Base-by-base conservation (phyloP, 306 rosid species). In the Casuarina equisetifolia region DNA sequence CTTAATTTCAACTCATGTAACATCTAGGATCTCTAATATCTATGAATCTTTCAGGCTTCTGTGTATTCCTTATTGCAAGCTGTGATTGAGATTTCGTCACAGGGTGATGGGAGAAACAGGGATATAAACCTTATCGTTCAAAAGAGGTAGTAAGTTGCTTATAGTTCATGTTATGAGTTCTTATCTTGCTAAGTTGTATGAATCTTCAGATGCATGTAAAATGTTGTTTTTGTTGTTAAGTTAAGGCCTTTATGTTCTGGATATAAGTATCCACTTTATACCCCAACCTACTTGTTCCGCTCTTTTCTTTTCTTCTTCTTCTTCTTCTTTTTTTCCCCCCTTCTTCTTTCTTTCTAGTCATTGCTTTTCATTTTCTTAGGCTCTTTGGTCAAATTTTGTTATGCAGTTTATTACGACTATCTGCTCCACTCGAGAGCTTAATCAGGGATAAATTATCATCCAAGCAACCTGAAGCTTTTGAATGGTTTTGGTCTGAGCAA, bases 401-500 rank as follows among this genome's bases (percentile, higher is more conserved):
- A 59, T 79, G 84, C 97, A 96, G 99, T 89, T 90, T 96, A 81
- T 85, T 91, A 57, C 87, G 93, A 76, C 89, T 88, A 76, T 91
- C 94, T 78, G 86, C 98, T 80, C 91, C 94, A 61, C 62, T 96
- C 73, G 99, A 92, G 86, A 87, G 94, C 83, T 83, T 91, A 77
- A 90, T 92, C 58, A 87, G 87, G 86, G 99, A 92, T 76, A 83
- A 91, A 72, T 78, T 96, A 86, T 91, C 89, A 35, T 84, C 90
- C 80, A 91, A 92, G 83, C 90, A 88, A 84, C 92, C 94, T 13
- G 97, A 88, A 80, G 93, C 91, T 70, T 88, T 85, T 81, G 97
- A 92, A 80, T 91, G 96, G 99, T 90, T 96, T 85, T 96, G 93
- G 92, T 88, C 92, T 67, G 91, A 92, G 88, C 98, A 92, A 90